Base-by-base conservation (phyloP, 306 rosid genomes). In the Sophora flavescens region DNA sequence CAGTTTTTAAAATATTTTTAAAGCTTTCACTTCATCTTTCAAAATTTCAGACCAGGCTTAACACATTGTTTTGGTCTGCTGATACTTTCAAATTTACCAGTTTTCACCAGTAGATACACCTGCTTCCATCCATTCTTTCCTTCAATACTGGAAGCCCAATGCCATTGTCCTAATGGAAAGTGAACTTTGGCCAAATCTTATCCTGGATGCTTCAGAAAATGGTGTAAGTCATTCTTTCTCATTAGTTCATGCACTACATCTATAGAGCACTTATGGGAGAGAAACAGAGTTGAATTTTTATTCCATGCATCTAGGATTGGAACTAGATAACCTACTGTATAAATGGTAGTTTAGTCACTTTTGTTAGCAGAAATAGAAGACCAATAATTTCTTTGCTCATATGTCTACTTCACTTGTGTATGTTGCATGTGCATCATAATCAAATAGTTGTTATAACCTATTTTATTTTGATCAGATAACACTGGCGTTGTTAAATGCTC, bases 111-210 rank as follows among this genome's bases (percentile, higher is more conserved):
- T 94, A 68, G 98, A 94, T 80, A 89, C 91, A 7, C 91, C 91
- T 54, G 60, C 86, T 70, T 87, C 90, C 45, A 74, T 94, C 47
- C 87, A 79, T 45, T 79, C 87, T 74, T 94, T 94, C 86, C 88
- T 94, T 30, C 78, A 78, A 48, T 81, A 88, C 84, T 94, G 98
- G 98, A 91, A 85, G 79, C 98, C 98, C 28, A 83, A 70, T 70
- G 96, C 88, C 22, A 89, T 91, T 56, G 62, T 91, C 51, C 63
- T 94, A 26, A 87, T 94, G 88, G 98, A 94, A 87, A 86, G 90
- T 75, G 98, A 94, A 72, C 89, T 91, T 33, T 94, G 98, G 98
- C 98, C 98, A 74, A 94, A 94, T 86, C 92, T 94, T 67, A 91
- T 91, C 54, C 84, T 91, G 88, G 80, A 85, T 79, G 96, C 97